Conservation (phyloP, 2,329 filamentous ascomycete genomes). For the Alternaria sp. region DNA sequence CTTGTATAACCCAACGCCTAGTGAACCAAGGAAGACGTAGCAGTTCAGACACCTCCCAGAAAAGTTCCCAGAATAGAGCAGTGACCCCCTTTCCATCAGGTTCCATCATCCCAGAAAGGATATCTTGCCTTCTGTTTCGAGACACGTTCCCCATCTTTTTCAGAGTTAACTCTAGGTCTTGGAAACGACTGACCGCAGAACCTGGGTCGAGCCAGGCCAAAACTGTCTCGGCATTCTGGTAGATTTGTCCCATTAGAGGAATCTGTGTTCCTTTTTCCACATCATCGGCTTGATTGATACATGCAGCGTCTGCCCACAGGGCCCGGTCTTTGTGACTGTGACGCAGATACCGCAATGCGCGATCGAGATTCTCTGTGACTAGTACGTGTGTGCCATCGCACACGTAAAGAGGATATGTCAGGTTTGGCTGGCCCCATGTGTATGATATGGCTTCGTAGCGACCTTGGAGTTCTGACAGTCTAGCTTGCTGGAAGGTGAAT, state of each 20-base stretch:
- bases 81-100: too few species aligned
- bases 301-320: conserved; percentile 26
- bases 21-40: too few species aligned
- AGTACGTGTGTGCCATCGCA: neutral
- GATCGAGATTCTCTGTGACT: conserved; percentile 18
- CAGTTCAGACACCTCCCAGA: too few species aligned
- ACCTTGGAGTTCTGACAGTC: neutral
- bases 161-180: rapidly evolving
- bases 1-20: too few species aligned
- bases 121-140: too few species aligned
- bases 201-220: neutral
- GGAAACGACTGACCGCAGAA: rapidly evolving
- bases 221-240: neutral
- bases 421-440: conserved; percentile 11
- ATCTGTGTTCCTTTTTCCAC: conserved; percentile 26
- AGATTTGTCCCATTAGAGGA: conserved; percentile 12
- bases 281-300: conserved; percentile 27
- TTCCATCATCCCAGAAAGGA: too few species aligned
- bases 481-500: rapidly evolving
- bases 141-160: too few species aligned
- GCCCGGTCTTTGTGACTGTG: neutral
- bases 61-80: too few species aligned
- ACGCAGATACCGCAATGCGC: conserved; percentile 10
- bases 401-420: neutral
- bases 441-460: conserved; percentile 24